Base-by-base conservation (phyloP, 345 rosid species). In the Salix viminalis region DNA sequence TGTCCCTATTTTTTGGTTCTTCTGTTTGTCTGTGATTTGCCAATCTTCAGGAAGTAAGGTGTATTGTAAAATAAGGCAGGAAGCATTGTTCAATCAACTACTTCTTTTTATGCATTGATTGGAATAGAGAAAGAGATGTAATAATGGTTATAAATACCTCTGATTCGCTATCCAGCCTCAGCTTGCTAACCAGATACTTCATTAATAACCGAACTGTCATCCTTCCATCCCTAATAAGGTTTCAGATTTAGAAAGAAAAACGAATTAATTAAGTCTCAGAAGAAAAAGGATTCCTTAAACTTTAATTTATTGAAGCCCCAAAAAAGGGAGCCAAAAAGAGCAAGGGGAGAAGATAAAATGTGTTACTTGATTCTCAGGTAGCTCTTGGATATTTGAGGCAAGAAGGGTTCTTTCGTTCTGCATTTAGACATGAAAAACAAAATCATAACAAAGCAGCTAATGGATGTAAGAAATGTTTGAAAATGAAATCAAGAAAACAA, bases 321-420 rank as follows among this genome's bases (percentile, higher is more conserved):
- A 37, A 65, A 30, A 68, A 24, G 37, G 30, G 26, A 64, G 19
- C 4, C 41, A 50, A 30, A 21, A 65, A 24, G 4, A 61, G 64
- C 18, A 3, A 36, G 41, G 61, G 60, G 30, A 72, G 58, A 75
- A 41, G 74, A 44, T 36, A 67, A 10, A 16, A 18, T 34, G 69
- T 69, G 71, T 85, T 87, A 96, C 99, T 94, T 96, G 97, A 96
- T 96, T 88, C 99, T 90, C 72, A 96, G 89, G 89, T 88, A 94
- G 94, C 97, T 89, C 90, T 92, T 94, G 1, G 91, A 89, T 88
- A 96, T 90, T 76, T 94, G 99, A 67, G 97, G 99, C 89, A 96
- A 83, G 81, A 88, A 88, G 37, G 98, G 97, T 76, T 93, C 97
- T 87, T 80, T 88, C 12, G 84, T 82, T 84, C 99, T 96, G 92